A percentile compares a stretch with the other conserved stretches of the same genome.
phyloP scores from a whole-genome alignment of 208 protist genomes.

The Leishmania aethiopica region DNA sequence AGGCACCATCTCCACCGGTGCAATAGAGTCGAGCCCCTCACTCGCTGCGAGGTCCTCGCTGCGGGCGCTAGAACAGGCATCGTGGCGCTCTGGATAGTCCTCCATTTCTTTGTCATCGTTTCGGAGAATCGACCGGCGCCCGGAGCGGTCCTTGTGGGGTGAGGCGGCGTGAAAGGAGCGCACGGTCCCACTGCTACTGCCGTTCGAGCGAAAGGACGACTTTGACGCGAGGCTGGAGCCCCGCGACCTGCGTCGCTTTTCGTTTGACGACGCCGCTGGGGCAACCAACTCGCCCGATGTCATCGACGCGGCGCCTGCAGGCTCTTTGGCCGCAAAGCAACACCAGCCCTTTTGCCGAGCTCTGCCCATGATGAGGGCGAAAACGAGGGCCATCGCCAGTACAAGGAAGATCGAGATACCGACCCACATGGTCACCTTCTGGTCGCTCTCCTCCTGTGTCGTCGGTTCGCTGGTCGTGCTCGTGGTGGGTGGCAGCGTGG shows the following conservation, averaged over 20 bases:
- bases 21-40: neutral
- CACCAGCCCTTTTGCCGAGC: conserved; percentile 18
- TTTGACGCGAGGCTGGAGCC: neutral
- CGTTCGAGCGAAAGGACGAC: neutral
- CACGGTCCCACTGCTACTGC: neutral
- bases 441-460: neutral
- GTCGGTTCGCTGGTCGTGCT: neutral
- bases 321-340: conserved; percentile 12
- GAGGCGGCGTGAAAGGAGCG: conserved; percentile 25
- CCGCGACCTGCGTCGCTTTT: neutral
- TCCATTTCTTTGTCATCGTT: neutral
- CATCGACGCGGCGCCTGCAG: neutral
- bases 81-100: neutral
- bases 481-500: conserved; percentile 3
- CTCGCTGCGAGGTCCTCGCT: too few relatives aligned
- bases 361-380: conserved; percentile 10
- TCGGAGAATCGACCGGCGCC: neutral
- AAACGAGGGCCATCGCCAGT: neutral
- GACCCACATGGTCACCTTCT: conserved; percentile 13
- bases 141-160: neutral
- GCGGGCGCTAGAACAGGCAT: too few relatives aligned
- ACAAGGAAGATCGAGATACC: conserved; percentile 18
- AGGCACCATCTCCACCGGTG: too few relatives aligned
- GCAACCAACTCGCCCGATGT: too few relatives aligned
- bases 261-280: neutral